Base-by-base conservation (phyloP, 164 flowering plant species). In the Liriodendron chinense region DNA sequence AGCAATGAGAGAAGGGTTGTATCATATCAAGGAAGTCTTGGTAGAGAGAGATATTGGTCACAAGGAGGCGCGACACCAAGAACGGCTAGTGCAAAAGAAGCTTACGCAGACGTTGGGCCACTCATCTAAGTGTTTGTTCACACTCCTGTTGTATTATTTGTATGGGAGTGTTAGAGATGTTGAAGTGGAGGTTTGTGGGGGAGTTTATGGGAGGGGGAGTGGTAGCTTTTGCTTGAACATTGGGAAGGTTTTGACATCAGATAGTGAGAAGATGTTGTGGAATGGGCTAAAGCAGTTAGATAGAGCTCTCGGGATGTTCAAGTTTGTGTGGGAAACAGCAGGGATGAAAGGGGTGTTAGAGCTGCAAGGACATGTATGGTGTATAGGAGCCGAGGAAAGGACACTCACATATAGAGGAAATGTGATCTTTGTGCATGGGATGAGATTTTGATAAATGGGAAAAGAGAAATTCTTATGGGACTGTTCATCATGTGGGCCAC, bases 291-390 rank as follows among this genome's bases (percentile, higher is more conserved):
- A 81, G 89, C 94, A 94, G 80, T 77, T 94, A 75, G 92, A 92
- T 75, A 85, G 84, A 76, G 94, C 90, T 73, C 90, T 96, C 57
- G 82, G 91, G 63, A 72, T 94, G 62, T 88, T 89, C 76, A 89
- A 85, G 77, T 89, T 90, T 83, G 87, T 91, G 2, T 91, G 95
- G 96, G 95, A 92, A 76, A 79, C 83, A 20, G 92, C 97, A 34
- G 86, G 78, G 12, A 82, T 84, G 89, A 85, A 91, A 79, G 90
- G 87, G 62, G 72, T 7, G 69, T 77, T 96, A 78, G 89, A 86
- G 83, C 70, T 94, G 64, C 90, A 89, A 84, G 98, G 99, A 18
- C 98, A 94, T 84, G 50, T 94, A 43, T 94, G 93, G 93, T 84
- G 87, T 78, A 74, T 89, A 28, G 93, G 89, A 48, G 89, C 90